phyloP scores from a whole-genome alignment of 2,329 filamentous ascomycete genomes.

The Sporothrix phasma region DNA sequence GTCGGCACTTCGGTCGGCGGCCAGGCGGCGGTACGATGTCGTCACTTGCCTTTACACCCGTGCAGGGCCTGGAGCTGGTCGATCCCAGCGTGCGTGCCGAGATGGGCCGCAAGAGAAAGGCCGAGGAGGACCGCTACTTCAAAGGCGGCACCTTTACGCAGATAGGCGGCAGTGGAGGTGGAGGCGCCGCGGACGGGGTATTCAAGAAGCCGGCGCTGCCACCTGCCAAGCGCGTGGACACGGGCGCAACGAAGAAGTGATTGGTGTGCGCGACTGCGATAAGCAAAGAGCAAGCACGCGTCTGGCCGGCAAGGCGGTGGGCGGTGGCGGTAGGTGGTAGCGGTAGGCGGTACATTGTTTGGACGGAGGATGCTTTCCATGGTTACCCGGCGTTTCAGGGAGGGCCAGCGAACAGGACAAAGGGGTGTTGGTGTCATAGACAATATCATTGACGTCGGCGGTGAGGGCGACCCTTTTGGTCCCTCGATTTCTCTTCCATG shows the following conservation, averaged over 20 bases:
- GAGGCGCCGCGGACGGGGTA: conserved; percentile 38
- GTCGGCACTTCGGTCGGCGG: conserved; percentile 59
- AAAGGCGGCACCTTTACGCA: conserved; percentile 96
- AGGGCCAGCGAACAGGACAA: not conserved
- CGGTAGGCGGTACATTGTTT: not conserved
- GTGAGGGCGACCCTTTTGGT: not conserved
- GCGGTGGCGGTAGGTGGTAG: too few relatives aligned
- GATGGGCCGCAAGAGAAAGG: conserved; percentile 80
- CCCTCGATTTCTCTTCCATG: not conserved
- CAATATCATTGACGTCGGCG: not conserved
- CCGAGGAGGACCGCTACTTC: conserved; percentile 93
- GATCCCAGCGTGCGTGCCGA: conserved; percentile 87
- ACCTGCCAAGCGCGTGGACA: conserved; percentile 61
- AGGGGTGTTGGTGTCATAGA: not conserved
- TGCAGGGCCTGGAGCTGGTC: conserved; percentile 88
- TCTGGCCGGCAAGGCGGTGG: not conserved
- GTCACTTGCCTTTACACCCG: conserved; percentile 84
- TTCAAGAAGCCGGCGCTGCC: conserved; percentile 80
- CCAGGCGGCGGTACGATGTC: conserved; percentile 62
- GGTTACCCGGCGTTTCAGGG: not conserved
- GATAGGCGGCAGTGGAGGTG: conserved; percentile 47
- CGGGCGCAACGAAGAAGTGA: conserved; percentile 43
- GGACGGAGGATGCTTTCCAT: not conserved
- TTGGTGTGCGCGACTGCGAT: not conserved
- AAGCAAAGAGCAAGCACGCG: too few relatives aligned